Evolutionary conservation across 495 filamentous ascomycete species (phyloP), one percentile per base, ranked within the genome.

Genomic region (Lepraria neglecta): DNA sequence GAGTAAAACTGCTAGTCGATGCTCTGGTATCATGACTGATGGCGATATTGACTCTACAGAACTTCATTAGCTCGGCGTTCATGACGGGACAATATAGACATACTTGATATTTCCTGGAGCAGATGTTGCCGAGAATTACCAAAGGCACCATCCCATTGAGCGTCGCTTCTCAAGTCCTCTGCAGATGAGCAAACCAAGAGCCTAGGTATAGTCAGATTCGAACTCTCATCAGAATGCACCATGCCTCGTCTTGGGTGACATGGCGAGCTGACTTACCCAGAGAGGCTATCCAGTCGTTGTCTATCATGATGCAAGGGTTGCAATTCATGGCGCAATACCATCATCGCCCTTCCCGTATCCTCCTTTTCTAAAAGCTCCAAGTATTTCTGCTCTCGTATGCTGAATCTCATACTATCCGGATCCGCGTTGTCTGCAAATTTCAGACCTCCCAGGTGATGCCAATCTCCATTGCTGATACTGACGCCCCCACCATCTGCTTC

Each of bases 11-110:
- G 89, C 90, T n/a, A 99, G 78, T 14, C 94, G 88, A 71, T 95
- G 90, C 66, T 95, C 89, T 6, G 94, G 95, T 54, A 99, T 89
- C 95, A 99, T 97, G 28, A 96, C 88, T n/a, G 90, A 91, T 1
- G 94, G 94, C 4, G 95, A 95, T 61, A 99, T 95, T 38, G 83
- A 96, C 76, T 80, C 90, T 95, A 59, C 14, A 58, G 30, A 15
- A 40, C 58, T n/a, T 55, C n/a, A 14, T 60, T 43, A 60, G 58
- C 19, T 60, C 17, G 21, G 17, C 27, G 14, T 30, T 5, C 3
- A 17, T n/a, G 1, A 27, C 10, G 17, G 14, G 10, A 21, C 17
- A 11, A 15, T 28, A 17, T 52, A 53, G 56, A 74, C 85, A 73
- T 74, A 96, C 90, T 89, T 53, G 92, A 95, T 28, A 99, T 74